These are phyloP conservation scores for Polyporus tsugae DNA, from an alignment of 1,284 basidiomycete species.

Conservation along the genomic window DNA sequence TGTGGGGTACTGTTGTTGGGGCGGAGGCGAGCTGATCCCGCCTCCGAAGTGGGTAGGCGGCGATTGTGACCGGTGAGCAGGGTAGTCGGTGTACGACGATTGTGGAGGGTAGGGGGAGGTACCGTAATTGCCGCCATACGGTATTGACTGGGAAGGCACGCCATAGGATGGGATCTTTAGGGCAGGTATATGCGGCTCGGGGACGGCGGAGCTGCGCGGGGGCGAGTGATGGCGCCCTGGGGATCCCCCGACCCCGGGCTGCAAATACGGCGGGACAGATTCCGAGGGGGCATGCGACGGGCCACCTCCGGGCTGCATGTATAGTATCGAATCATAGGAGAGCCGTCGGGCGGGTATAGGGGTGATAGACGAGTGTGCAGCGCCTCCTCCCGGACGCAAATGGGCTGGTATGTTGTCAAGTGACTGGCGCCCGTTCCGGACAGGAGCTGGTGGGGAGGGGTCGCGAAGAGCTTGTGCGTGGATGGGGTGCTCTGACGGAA, in stretches of 20 bases:
- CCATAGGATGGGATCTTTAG: conserved; percentile 13
- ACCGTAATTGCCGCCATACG: conserved; percentile 1
- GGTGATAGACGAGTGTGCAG: conserved; percentile 7
- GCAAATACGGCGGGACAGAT: conserved; percentile 6
- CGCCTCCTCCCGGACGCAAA: conserved; percentile 12
- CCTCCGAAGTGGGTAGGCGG: conserved; percentile 3
- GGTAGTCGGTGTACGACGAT: conserved; percentile 4
- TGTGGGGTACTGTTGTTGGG: conserved; percentile 2
- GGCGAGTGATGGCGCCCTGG: not conserved
- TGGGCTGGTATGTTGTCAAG: conserved; percentile 22
- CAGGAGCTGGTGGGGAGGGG: conserved; percentile 23
- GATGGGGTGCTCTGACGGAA: conserved; percentile 25
- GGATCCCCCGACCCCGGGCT: not conserved
- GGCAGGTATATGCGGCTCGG: conserved; percentile 20
- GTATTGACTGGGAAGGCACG: not conserved
- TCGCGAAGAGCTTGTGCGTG: conserved; percentile 30
- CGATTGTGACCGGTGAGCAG: not conserved
- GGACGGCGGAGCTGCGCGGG: conserved; percentile 8
- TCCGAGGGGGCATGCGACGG: not conserved
- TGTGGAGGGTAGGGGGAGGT: conserved; percentile 10
- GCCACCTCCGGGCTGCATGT: not conserved
- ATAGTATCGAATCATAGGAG: conserved; percentile 1
- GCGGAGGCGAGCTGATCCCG: conserved; percentile 9
- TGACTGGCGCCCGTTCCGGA: conserved; percentile 11
- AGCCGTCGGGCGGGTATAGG: conserved; percentile 2